Percentiles rank a stretch among this genome's conserved stretches.
Evolutionary conservation across 1,284 basidiomycete species (phyloP).

Genomic region (Irpex sp.): DNA sequence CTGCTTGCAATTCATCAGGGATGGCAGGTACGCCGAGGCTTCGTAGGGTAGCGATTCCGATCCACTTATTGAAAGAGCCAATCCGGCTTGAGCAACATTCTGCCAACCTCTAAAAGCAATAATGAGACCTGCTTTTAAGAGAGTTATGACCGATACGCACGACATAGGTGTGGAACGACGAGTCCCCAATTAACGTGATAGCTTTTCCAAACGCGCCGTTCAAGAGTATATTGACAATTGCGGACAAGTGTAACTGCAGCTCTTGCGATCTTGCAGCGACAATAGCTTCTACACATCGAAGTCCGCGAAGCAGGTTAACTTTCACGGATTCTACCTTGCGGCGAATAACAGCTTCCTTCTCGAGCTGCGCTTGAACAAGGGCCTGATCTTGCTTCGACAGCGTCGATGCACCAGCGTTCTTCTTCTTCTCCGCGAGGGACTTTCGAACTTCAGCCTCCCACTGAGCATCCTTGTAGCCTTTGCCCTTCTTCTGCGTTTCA

Average conservation of each 20-base stretch:
- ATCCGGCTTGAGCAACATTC: constrained; percentile 69
- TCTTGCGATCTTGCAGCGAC: constrained; percentile 57
- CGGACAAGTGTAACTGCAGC: constrained; percentile 53
- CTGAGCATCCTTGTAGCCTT: constrained; percentile 81
- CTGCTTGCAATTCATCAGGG: constrained; percentile 70
- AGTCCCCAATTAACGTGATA: constrained; percentile 54
- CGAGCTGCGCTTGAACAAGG: constrained; percentile 75
- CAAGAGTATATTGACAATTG: constrained; percentile 60
- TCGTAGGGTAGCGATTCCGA: constrained; percentile 80
- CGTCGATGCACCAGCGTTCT: constrained; percentile 41
- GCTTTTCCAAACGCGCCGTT: constrained; percentile 54
- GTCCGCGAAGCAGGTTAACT: constrained; percentile 56
- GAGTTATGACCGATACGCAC: constrained; percentile 37
- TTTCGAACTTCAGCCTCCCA: constrained; percentile 94
- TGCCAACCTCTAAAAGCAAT: constrained; percentile 48
- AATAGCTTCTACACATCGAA: constrained; percentile 65
- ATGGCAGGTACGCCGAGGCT: constrained; percentile 63
- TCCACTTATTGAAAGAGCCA: constrained; percentile 63
- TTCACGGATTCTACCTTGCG: constrained; percentile 54
- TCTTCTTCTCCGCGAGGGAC: constrained; percentile 75
- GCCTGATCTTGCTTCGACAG: constrained; percentile 84
- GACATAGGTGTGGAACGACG: constrained; percentile 75
- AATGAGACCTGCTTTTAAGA: background rate
- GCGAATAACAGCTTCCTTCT: constrained; percentile 72
- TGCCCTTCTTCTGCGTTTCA: constrained; percentile 68